phyloP scores from a whole-genome alignment of 2,329 filamentous ascomycete genomes.

The Fusarium piperis region DNA sequence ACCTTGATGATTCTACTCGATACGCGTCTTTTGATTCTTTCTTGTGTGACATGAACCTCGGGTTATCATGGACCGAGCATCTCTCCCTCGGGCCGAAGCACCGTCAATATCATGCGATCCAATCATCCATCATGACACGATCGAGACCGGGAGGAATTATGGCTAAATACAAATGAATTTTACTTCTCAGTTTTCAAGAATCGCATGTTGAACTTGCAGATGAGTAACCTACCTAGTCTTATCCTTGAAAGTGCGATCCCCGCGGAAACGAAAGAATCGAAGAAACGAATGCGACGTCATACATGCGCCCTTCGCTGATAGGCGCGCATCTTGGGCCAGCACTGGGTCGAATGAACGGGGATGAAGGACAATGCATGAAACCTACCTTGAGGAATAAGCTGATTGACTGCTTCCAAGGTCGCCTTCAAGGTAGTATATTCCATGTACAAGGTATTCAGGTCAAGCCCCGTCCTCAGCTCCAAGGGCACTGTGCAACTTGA shows the following conservation, averaged over 20 bases:
- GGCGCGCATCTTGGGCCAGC: neutral
- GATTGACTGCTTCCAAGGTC: neutral
- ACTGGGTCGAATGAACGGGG: neutral
- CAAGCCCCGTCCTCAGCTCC: neutral
- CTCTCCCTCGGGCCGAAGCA: neutral
- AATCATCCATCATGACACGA: neutral
- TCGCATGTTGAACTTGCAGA: neutral
- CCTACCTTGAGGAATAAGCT: neutral
- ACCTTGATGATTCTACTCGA: neutral
- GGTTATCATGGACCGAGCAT: neutral
- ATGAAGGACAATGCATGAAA: neutral
- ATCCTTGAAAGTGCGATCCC: neutral
- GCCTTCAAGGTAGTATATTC: neutral
- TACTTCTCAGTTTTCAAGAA: neutral
- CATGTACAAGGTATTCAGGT: neutral
- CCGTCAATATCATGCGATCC: neutral
- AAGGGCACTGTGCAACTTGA: fast-evolving
- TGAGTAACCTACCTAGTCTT: neutral
- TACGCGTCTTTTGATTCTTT: neutral
- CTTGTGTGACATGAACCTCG: neutral
- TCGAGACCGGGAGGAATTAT: neutral
- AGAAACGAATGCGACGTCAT: neutral
- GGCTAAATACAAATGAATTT: neutral
- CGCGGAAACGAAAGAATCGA: neutral
- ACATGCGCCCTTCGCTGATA: neutral